Evolutionary conservation across 1,284 basidiomycete genomes (phyloP).

Genomic region (Ceratorhiza oryzae-sativae): DNA sequence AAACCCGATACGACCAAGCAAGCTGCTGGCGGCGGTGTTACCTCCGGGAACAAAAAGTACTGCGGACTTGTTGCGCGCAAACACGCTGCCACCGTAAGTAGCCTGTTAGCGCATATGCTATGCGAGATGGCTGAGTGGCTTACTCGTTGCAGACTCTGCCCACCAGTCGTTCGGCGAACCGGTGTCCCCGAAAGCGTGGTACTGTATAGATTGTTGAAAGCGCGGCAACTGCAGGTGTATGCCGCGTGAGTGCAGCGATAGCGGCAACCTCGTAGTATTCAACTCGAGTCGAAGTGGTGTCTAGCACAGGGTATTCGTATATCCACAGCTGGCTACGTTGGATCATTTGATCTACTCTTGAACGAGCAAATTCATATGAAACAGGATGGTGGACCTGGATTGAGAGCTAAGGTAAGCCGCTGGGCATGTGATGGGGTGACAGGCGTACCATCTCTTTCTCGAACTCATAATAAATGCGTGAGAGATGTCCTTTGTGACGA

Average conservation of each 20-base stretch:
- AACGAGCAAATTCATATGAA: constrained; percentile 8
- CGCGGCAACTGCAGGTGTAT: constrained; percentile 24
- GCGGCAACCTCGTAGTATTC: constrained; percentile 23
- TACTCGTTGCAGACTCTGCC: constrained; percentile 19
- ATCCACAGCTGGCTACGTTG: constrained; percentile 31
- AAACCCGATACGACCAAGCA: constrained; percentile 34
- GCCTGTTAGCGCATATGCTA: neutral
- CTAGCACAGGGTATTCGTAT: constrained; percentile 25
- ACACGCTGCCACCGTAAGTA: neutral
- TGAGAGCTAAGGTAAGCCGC: neutral
- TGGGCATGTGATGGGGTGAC: neutral
- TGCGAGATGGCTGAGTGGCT: neutral
- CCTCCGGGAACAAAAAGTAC: constrained; percentile 31
- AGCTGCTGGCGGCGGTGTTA: constrained; percentile 23
- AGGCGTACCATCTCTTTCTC: constrained; percentile 30
- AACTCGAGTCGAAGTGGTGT: constrained; percentile 19
- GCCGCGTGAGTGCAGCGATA: constrained; percentile 14
- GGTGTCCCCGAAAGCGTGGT: neutral
- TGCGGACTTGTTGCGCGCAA: constrained; percentile 25
- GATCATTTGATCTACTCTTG: constrained; percentile 28
- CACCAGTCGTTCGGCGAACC: constrained; percentile 29
- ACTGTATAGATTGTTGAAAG: constrained; percentile 19
- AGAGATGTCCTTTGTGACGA: neutral
- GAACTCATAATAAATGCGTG: constrained; percentile 31
- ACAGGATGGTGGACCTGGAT: constrained; percentile 11